These are phyloP conservation scores for Fusarium fujikuroi DNA, from an alignment of 2,329 filamentous ascomycete species.

Conservation along the genomic window DNA sequence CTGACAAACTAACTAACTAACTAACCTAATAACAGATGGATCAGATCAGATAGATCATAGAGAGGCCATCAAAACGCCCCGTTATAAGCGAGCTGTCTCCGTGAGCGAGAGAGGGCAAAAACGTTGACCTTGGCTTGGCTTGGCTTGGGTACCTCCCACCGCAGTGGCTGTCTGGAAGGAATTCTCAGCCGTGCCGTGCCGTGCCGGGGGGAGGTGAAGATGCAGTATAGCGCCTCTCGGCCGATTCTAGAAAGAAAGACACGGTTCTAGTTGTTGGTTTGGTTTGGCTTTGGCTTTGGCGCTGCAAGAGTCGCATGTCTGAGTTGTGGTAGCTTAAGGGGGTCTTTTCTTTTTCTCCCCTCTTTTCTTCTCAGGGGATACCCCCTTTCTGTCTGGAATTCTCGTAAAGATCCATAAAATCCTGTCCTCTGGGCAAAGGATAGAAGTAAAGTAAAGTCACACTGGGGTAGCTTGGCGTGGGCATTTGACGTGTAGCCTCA, in stretches of 20 bases:
- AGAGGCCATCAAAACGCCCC: neutral
- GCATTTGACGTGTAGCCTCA: neutral
- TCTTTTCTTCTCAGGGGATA: neutral
- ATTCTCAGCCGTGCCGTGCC: conserved; percentile 24
- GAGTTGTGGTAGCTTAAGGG: conserved; percentile 15
- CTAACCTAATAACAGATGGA: neutral
- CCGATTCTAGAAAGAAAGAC: conserved; percentile 22
- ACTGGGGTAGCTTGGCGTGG: neutral
- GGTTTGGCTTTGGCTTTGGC: neutral
- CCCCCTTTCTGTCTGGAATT: conserved; percentile 5
- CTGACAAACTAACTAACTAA: neutral
- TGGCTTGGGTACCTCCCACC: neutral
- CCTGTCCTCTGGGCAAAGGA: neutral
- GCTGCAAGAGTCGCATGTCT: conserved; percentile 6
- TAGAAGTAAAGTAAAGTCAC: neutral
- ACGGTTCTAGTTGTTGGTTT: conserved; percentile 9
- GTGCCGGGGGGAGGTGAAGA: neutral
- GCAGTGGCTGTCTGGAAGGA: neutral
- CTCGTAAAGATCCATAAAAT: neutral
- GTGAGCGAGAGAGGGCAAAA: neutral
- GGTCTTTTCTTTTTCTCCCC: neutral
- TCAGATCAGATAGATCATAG: neutral
- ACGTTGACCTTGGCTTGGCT: neutral
- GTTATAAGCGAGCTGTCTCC: neutral
- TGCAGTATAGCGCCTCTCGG: neutral